Evolutionary conservation across 176 grass and related monocot species (phyloP), one percentile per base, ranked within the genome.

Genomic region (Cymbopogon citratus): DNA sequence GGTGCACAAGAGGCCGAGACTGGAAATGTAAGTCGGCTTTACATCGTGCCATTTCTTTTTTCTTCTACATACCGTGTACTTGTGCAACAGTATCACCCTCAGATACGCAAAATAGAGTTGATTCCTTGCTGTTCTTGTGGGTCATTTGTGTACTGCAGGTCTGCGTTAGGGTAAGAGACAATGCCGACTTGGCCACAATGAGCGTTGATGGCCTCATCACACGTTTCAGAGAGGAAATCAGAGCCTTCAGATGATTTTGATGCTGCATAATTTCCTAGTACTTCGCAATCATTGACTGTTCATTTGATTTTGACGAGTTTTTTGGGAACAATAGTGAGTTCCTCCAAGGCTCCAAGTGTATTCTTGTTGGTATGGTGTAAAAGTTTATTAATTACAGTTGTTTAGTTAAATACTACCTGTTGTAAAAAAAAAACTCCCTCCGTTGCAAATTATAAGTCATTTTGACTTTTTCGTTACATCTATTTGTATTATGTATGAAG

Each of bases 1-100:
- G 96, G 96, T 10, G 90, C 85, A 63, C 87, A 98, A 84, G 96
- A 98, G 88, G 88, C 80, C 63, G 87, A 93, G 7, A 90, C 84
- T 75, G 88, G 87, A 86, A 75, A 91, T 87, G 96, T 95, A 45
- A 12, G 39, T 8, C 31, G 16, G 59, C 38, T 83, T 15, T 69
- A 80, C 84, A 18, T 15, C 6, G 4, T 21, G 11, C 26, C 12
- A 68, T 45, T 62, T 87, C 59, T 43, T 43, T 70, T 45, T 29
- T 40, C 25, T 73, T 69, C 21, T 27, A 45, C 19, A 31, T 28
- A 4, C 1, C 0, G 6, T 3, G 16, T 48, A 64, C 29, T 73
- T 81, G 1, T 5, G 39, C 24, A 34, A 12, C 10, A 25, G 12
- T 15, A 45, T 62, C 27, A 38, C 24, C n/a, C 34, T 23, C 52